phyloP scores from a whole-genome alignment of 352 stramenopile genomes.

The Phytopythium oedochilum region DNA sequence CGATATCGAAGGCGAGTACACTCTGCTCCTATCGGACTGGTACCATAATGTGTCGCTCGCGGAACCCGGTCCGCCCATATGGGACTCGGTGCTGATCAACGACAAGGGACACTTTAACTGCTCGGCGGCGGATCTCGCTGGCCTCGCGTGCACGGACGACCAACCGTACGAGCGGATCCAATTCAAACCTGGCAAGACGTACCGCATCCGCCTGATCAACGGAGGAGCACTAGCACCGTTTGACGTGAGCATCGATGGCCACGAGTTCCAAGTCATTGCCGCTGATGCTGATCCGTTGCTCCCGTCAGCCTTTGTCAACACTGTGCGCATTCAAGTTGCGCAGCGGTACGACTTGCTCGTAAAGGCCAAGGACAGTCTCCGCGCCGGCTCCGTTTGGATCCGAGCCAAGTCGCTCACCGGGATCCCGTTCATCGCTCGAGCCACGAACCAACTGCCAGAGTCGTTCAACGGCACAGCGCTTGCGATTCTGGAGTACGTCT shows the following conservation, averaged over 20 bases:
- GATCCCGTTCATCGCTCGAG: conserved; percentile 21
- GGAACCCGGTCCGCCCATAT: conserved; percentile 18
- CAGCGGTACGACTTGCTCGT: conserved; percentile 38
- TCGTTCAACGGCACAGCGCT: conserved; percentile 32
- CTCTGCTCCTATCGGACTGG: conserved; percentile 30
- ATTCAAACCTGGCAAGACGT: conserved; percentile 27
- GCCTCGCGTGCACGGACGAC: conserved; percentile 15
- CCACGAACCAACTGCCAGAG: conserved; percentile 17
- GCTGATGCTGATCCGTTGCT: conserved; percentile 27
- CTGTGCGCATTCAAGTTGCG: conserved; percentile 25
- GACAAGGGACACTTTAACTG: conserved; percentile 37
- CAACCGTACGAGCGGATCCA: conserved; percentile 20
- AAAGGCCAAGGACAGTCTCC: conserved; percentile 15
- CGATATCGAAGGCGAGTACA: conserved; percentile 31
- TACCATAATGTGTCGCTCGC: conserved; percentile 31
- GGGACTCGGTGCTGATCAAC: conserved; percentile 41
- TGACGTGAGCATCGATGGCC: conserved; percentile 36
- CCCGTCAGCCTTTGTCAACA: conserved; percentile 25
- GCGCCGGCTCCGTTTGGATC: conserved; percentile 25
- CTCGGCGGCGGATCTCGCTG: conserved; percentile 16
- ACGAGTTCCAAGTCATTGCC: conserved; percentile 35
- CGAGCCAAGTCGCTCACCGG: conserved; percentile 24
- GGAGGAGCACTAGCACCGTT: conserved; percentile 34
- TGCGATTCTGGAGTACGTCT: conserved; percentile 31
- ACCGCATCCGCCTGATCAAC: conserved; percentile 39